phyloP scores from a whole-genome alignment of 2,329 filamentous ascomycete genomes.

The Phaeosphaeria sp. region DNA sequence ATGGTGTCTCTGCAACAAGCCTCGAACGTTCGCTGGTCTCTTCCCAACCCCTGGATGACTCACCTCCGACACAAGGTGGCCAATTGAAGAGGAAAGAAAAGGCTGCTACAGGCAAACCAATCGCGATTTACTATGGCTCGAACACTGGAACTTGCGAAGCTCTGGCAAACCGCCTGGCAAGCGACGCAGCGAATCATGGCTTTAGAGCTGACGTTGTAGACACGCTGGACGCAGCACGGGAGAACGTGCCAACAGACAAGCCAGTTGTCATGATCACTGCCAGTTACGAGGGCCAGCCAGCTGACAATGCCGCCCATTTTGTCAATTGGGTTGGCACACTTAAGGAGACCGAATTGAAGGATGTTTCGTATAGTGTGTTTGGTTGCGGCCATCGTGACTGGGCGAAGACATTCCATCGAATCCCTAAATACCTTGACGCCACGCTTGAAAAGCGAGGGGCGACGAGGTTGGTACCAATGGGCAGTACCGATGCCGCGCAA shows the following conservation, averaged over 20 bases:
- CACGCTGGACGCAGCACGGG: conserved; percentile 44
- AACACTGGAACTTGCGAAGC: conserved; percentile 53
- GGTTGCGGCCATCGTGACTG: conserved; percentile 53
- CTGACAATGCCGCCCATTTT: conserved; percentile 53
- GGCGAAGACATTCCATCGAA: conserved; percentile 50
- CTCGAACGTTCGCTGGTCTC: conserved; percentile 38
- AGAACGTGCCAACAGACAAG: conserved; percentile 43
- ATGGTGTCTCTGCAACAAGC: conserved; percentile 38
- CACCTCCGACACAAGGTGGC: conserved; percentile 11
- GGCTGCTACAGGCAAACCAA: conserved; percentile 33
- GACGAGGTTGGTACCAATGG: conserved; percentile 39
- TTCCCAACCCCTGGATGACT: conserved; percentile 23
- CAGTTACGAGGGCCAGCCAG: conserved; percentile 52
- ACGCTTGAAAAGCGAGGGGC: conserved; percentile 40
- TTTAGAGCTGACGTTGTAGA: conserved; percentile 44
- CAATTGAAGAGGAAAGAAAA: conserved; percentile 17
- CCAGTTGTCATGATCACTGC: conserved; percentile 50
- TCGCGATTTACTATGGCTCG: conserved; percentile 49
- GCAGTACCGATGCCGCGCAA: conserved; percentile 45
- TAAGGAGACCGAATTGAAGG: conserved; percentile 36
- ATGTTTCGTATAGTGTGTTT: conserved; percentile 50
- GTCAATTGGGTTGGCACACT: conserved; percentile 47
- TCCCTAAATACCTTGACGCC: conserved; percentile 47
- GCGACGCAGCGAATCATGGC: conserved; percentile 45
- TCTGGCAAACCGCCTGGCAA: conserved; percentile 47